phyloP scores from a whole-genome alignment of 2,329 filamentous ascomycete species.

The Trichoderma koningiopsis region DNA sequence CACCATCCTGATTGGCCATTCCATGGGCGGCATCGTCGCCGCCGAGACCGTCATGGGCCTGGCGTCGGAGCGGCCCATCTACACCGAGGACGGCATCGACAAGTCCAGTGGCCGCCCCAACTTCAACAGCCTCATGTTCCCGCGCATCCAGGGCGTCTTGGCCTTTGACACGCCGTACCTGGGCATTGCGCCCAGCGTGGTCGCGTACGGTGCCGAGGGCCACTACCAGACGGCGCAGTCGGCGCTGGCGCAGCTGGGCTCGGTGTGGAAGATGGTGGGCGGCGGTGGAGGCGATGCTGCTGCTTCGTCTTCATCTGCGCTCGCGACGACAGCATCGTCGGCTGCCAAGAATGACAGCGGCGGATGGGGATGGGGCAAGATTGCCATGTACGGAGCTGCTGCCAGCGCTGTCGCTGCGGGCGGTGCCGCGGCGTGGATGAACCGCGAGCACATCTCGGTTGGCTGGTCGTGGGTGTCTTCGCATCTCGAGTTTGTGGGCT shows the following conservation, averaged over 20 bases:
- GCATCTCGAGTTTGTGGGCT: conserved; percentile 92
- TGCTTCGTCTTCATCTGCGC: conserved; percentile 28
- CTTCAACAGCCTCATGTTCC: conserved; percentile 79
- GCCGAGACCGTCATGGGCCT: conserved; percentile 83
- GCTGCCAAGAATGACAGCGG: conserved; percentile 30
- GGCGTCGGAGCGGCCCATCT: conserved; percentile 56
- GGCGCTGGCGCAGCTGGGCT: conserved; percentile 68
- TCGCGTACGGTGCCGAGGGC: conserved; percentile 83
- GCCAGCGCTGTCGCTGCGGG: conserved; percentile 81
- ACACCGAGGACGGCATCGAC: conserved; percentile 47
- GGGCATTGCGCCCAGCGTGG: conserved; percentile 76
- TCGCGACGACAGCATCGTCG: background rate
- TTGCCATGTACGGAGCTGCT: conserved; percentile 83
- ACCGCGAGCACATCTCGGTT: conserved; percentile 75
- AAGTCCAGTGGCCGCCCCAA: conserved; percentile 38
- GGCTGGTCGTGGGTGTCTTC: conserved; percentile 83
- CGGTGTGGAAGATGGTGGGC: conserved; percentile 61
- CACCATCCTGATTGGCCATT: conserved; percentile 81
- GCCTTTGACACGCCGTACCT: conserved; percentile 95
- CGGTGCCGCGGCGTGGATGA: conserved; percentile 81
- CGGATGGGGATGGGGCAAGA: conserved; percentile 78
- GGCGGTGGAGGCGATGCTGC: conserved; percentile 31
- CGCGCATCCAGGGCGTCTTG: conserved; percentile 85
- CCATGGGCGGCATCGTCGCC: conserved; percentile 91
- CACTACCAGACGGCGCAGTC: conserved; percentile 75